Percentiles rank a stretch among this genome's conserved stretches.
Evolutionary conservation across 2,329 filamentous ascomycete species (phyloP).

Genomic region (Ascochyta pisi): DNA sequence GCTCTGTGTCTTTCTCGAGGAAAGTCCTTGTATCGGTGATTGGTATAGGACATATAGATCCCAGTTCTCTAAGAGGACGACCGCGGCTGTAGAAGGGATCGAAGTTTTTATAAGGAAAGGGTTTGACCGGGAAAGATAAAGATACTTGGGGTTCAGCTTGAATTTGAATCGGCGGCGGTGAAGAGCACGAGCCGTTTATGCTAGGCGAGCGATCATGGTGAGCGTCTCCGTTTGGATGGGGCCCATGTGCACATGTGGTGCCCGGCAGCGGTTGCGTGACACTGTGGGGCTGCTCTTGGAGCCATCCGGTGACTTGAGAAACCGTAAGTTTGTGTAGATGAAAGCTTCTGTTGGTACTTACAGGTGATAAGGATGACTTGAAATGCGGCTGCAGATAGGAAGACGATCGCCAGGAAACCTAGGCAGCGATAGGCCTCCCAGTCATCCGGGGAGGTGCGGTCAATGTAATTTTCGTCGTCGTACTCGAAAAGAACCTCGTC

Average conservation of each 20-base stretch:
- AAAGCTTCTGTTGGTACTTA: neutral
- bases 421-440: neutral
- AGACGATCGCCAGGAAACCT: neutral
- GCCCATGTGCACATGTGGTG: no score
- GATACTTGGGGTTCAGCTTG: neutral
- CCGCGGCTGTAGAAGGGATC: neutral
- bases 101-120: neutral
- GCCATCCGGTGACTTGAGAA: neutral
- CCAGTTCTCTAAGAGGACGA: neutral
- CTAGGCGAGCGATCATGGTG: neutral
- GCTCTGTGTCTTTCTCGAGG: neutral
- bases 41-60: neutral
- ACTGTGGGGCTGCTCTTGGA: neutral
- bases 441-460: neutral
- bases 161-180: neutral
- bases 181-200: neutral
- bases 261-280: no score
- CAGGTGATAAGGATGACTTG: neutral
- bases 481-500: neutral
- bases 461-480: neutral
- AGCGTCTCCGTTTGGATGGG: neutral
- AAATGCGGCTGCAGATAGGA: neutral
- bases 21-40: no score
- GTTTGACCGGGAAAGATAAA: neutral
- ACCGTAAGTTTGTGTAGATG: neutral